phyloP scores from a whole-genome alignment of 2,329 filamentous ascomycete species.

The Stachybotrys echinatus region DNA sequence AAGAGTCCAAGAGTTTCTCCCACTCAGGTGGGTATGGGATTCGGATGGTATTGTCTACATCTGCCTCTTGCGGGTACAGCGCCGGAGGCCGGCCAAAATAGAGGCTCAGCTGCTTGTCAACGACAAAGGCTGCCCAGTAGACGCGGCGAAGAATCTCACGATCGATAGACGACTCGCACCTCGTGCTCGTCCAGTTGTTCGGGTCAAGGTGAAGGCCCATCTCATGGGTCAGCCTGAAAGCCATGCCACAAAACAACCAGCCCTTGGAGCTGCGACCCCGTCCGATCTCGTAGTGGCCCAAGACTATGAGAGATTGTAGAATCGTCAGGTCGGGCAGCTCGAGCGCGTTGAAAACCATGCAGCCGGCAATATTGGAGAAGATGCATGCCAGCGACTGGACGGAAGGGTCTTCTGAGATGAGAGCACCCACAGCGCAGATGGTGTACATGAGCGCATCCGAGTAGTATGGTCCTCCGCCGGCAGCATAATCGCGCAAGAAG shows the following conservation, averaged over 20 bases:
- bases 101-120: conserved; percentile 44
- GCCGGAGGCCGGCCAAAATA: conserved; percentile 47
- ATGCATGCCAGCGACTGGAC: conserved; percentile 39
- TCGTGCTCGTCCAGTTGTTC: conserved; percentile 35
- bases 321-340: conserved; percentile 42
- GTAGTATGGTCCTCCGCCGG: conserved; percentile 40
- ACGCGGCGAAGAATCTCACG: conserved; percentile 37
- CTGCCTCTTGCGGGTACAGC: conserved; percentile 42
- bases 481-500: conserved; percentile 43
- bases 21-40: conserved; percentile 45
- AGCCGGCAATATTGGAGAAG: conserved; percentile 16
- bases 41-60: conserved; percentile 42
- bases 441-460: conserved; percentile 43
- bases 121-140: conserved; percentile 46
- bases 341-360: conserved; percentile 18
- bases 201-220: conserved; percentile 49
- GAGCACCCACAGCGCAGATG: conserved; percentile 42
- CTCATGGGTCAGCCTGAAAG: conserved; percentile 43
- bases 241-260: conserved; percentile 48
- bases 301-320: conserved; percentile 36
- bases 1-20: conserved; percentile 40
- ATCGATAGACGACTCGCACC: conserved; percentile 28
- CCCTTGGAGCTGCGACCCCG: conserved; percentile 42
- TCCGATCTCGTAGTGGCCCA: conserved; percentile 43
- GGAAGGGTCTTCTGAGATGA: conserved; percentile 39